These are phyloP conservation scores for Aureobasidium sp. DNA, from an alignment of 2,329 filamentous ascomycete genomes.

Conservation along the genomic window DNA sequence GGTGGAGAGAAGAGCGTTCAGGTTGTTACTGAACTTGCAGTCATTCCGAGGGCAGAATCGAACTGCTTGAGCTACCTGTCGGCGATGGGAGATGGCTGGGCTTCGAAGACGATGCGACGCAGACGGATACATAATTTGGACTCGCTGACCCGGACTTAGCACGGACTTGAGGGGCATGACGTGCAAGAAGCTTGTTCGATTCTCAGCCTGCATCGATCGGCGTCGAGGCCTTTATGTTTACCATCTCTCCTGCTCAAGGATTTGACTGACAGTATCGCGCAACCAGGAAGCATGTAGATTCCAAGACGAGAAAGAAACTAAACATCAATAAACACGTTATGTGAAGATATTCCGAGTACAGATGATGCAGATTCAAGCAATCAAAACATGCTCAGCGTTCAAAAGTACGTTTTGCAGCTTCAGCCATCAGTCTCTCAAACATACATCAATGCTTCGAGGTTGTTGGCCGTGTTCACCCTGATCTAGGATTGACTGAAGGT, in stretches of 20 bases:
- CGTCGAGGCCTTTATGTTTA: not conserved
- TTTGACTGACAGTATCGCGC: too few species aligned
- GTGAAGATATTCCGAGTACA: too few species aligned
- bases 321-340: too few species aligned
- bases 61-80: not conserved
- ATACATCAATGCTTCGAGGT: not conserved
- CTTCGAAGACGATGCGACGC: not conserved
- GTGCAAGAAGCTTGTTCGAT: not conserved
- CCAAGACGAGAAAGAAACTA: too few species aligned
- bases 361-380: too few species aligned
- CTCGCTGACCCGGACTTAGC: not conserved
- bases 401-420: not conserved
- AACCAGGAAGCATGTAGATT: too few species aligned
- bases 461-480: not conserved
- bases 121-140: not conserved
- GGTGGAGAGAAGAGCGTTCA: not conserved
- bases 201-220: slow-evolving; percentile 1
- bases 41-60: not conserved
- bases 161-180: not conserved
- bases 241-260: not conserved
- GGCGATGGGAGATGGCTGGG: not conserved
- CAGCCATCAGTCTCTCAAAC: not conserved
- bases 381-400: not conserved
- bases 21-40: not conserved
- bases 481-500: not conserved